phyloP scores from a whole-genome alignment of 1,139 yeast species.

The Magnusiomyces tetraspermus region DNA sequence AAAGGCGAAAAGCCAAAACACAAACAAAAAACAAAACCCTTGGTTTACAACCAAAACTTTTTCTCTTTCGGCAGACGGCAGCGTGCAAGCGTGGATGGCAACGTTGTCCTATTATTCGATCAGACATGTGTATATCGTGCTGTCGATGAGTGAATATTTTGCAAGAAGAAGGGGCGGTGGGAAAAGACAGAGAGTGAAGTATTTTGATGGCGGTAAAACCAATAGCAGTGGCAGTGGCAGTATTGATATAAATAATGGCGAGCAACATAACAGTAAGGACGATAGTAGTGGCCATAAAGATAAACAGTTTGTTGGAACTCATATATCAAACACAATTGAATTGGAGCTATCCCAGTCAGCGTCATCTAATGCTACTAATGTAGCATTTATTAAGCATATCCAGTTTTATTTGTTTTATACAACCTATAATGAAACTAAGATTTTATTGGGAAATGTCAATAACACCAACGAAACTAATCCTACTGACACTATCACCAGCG shows the following conservation, averaged over 20 bases:
- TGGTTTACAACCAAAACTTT: not conserved
- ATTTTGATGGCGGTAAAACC: too few relatives aligned
- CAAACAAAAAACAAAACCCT: too few relatives aligned
- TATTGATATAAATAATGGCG: too few relatives aligned
- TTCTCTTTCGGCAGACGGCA: not conserved
- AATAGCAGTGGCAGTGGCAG: too few relatives aligned
- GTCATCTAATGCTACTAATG: not conserved
- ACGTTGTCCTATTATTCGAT: not conserved
- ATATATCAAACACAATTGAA: not conserved
- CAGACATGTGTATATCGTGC: not conserved
- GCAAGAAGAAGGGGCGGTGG: too few relatives aligned
- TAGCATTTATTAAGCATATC: not conserved
- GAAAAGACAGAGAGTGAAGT: too few relatives aligned
- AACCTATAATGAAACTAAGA: not conserved
- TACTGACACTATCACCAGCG: too few relatives aligned
- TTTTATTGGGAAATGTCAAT: too few relatives aligned
- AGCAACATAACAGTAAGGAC: too few relatives aligned
- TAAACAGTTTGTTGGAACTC: too few relatives aligned
- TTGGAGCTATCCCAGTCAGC: not conserved
- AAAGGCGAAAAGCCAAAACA: too few relatives aligned
- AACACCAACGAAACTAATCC: too few relatives aligned
- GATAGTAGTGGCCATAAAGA: not conserved
- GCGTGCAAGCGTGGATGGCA: not conserved
- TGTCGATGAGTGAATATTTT: not conserved
- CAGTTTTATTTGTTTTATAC: slow-evolving; percentile 4